These are phyloP conservation scores for Claviceps sp. DNA, from an alignment of 2,329 filamentous ascomycete genomes.

Conservation along the genomic window DNA sequence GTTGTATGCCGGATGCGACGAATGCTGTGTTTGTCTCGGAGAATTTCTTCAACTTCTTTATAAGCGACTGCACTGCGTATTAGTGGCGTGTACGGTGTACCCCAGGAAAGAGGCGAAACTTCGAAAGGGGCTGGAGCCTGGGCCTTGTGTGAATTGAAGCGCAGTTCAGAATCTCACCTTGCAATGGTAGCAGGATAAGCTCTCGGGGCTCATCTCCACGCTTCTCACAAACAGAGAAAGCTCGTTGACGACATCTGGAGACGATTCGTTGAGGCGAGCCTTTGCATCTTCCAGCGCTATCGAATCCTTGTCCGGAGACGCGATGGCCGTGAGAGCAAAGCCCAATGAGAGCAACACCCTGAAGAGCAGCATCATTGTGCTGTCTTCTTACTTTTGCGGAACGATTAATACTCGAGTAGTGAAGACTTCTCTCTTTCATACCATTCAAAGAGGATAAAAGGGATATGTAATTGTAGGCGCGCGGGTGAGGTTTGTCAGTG, in stretches of 20 bases:
- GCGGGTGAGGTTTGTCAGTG: no score
- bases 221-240: background rate
- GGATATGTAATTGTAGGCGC: no score
- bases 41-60: background rate
- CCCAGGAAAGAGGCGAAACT: background rate
- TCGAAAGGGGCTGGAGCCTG: background rate
- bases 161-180: background rate
- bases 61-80: background rate
- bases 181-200: background rate
- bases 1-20: background rate
- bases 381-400: background rate
- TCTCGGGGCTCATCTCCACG: background rate
- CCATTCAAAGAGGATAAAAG: no score
- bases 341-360: background rate
- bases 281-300: no score
- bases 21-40: fast-evolving
- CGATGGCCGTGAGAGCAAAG: background rate
- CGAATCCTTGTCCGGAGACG: no score
- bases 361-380: background rate
- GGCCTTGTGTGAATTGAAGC: no score
- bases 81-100: background rate
- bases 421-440: no score
- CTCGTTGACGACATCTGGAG: background rate
- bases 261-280: background rate
- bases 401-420: no score